Evolutionary conservation across 225 moss, liverwort and hornwort genomes (phyloP), one percentile per base, ranked within the genome.

Genomic region (Bryum argenteum): DNA sequence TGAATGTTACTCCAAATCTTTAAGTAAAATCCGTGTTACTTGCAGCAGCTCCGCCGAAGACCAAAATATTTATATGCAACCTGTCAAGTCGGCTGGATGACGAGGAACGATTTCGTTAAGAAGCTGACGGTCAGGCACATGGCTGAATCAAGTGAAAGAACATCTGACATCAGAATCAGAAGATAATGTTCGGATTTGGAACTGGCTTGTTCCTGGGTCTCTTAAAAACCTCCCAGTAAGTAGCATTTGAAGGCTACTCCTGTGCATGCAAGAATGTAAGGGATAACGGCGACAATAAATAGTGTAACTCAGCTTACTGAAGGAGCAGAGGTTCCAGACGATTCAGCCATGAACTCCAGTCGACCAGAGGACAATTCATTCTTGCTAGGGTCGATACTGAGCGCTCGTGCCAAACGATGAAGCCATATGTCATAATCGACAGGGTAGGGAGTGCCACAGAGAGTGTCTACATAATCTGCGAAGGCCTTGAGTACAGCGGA

Each of bases 351-450:
- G 71, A 90, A 93, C 76, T 90, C 89, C 82, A 93, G 76, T 71
- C 93, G 89, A 37, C 87, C 90, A 80, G 91, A 91, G 70, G 87
- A 84, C 62, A 93, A 70, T 77, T 91, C 87, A 77, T 89, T 96
- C 84, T 93, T 96, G 78, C 87, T 90, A 9, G 90, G 93, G 72
- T 96, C 96, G 60, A 91, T 91, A 77, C 82, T 88, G 54, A 96
- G 91, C 15, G 89, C 89, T 54, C 93, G 83, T 45, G 88, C 84
- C 79, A 97, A 79, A 39, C 96, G 89, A 77, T 91, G 87, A 8
- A 97, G 75, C 96, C 96, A 97, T 54, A 97, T 94, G 58, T 97
- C 94, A 77, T 97, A 97, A 86, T 97, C 96, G 61, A 97, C 94
- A 57, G 96, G 90, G 75, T 97, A 97, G 3, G 96, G 96, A 41